A percentile compares a stretch with the other conserved stretches of the same genome.
Conservation (phyloP, 257 asterid species). For the Solanum rostratum region DNA sequence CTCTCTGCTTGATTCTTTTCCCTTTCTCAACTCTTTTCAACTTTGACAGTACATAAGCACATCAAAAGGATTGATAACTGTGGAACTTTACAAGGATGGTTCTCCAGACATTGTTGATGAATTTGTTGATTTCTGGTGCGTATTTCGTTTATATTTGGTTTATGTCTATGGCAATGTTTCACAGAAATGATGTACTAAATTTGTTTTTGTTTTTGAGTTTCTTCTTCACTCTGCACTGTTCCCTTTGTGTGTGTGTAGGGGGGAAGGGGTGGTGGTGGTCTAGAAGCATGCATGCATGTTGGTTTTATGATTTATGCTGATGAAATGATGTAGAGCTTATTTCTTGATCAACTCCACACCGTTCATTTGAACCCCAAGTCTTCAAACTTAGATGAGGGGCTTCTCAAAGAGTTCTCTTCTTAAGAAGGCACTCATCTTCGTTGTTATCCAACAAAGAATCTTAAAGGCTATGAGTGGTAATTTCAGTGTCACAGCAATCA, state of each 20-base stretch:
- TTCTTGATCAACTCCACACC: background rate
- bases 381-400: background rate
- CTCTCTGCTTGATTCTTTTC: constrained; percentile 1
- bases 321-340: background rate
- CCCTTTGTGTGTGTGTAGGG: background rate
- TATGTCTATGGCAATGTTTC: background rate
- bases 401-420: background rate
- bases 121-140: constrained; percentile 66
- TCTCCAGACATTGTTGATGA: constrained; percentile 71
- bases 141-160: background rate
- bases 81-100: constrained; percentile 84
- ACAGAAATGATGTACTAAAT: background rate
- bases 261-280: background rate
- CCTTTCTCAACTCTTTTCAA: background rate
- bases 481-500: background rate
- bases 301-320: background rate
- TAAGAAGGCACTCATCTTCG: background rate
- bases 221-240: background rate
- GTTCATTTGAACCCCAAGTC: background rate
- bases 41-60: constrained; percentile 57
- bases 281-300: background rate
- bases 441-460: background rate
- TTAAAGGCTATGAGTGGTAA: background rate
- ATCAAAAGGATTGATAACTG: constrained; percentile 75
- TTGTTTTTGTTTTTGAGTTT: background rate